Conservation (phyloP, 257 asterid genomes). For the Solanum tarapatanum region DNA sequence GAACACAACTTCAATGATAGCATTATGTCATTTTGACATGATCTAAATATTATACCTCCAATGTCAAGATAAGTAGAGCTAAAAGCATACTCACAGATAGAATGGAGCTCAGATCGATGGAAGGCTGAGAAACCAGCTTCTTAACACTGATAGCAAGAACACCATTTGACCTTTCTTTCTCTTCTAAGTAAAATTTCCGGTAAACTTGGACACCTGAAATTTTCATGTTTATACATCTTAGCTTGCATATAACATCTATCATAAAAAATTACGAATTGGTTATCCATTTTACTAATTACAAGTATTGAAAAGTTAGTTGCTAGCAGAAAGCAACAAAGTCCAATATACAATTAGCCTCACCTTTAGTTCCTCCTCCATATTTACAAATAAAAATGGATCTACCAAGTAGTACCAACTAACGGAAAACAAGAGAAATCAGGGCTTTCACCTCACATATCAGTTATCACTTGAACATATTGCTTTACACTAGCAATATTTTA, state of each 20-base stretch:
- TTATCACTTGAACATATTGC: not conserved
- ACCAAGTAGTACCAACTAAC: not conserved
- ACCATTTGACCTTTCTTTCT: conserved; percentile 67
- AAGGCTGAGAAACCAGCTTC: conserved; percentile 33
- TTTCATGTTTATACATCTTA: not conserved
- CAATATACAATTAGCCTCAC: not conserved
- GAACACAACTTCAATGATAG: not conserved
- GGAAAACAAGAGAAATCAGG: not conserved
- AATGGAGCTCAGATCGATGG: conserved; percentile 31
- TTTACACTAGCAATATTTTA: not conserved
- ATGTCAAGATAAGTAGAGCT: not conserved
- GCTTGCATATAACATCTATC: not conserved
- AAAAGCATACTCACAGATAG: conserved; percentile 45
- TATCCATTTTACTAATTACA: not conserved
- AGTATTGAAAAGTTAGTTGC: not conserved
- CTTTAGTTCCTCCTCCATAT: not conserved
- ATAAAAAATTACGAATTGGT: not conserved
- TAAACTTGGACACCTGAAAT: conserved; percentile 67
- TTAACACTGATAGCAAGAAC: conserved; percentile 56
- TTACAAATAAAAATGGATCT: not conserved
- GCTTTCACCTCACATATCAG: not conserved
- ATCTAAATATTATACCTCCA: not conserved
- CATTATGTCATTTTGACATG: not conserved
- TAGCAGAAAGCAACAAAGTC: not conserved
- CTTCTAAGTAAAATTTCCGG: conserved; percentile 69